A percentile compares a stretch with the other conserved stretches of the same genome.
phyloP scores from a whole-genome alignment of 306 rosid genomes.

The Glycine soja region DNA sequence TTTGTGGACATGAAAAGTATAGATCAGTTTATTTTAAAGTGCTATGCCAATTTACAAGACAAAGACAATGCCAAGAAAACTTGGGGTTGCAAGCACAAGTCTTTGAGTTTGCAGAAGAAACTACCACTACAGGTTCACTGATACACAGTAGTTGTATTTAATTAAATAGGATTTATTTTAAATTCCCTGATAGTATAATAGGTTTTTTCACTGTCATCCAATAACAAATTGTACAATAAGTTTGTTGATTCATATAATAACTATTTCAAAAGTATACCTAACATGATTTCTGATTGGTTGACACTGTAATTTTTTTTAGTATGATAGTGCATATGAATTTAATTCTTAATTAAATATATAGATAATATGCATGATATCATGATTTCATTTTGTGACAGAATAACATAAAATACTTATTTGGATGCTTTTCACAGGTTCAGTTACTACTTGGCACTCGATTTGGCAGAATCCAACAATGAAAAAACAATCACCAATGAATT shows the following conservation, averaged over 20 bases:
- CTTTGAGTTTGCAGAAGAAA: too few species aligned
- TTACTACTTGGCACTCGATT: not conserved
- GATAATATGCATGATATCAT: too few species aligned
- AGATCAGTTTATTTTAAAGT: too few species aligned
- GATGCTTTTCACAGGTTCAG: not conserved
- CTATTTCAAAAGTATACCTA: too few species aligned
- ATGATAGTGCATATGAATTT: too few species aligned
- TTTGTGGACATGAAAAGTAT: slow-evolving; percentile 1
- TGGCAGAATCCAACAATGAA: not conserved
- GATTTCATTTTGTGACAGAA: not conserved
- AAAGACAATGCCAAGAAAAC: not conserved
- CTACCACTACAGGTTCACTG: too few species aligned
- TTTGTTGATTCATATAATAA: too few species aligned
- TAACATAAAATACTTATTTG: not conserved
- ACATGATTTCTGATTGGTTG: too few species aligned
- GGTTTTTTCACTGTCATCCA: too few species aligned
- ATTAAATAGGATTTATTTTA: not conserved
- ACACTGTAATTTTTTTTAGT: too few species aligned
- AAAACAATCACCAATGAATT: not conserved
- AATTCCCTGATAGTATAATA: not conserved
- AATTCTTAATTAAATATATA: too few species aligned
- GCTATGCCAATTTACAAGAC: not conserved
- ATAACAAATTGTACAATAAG: too few species aligned
- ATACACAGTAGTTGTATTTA: not conserved
- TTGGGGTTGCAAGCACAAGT: not conserved